phyloP scores from a whole-genome alignment of 768 basidiomycete genomes.

The Lentinula guzmanii region DNA sequence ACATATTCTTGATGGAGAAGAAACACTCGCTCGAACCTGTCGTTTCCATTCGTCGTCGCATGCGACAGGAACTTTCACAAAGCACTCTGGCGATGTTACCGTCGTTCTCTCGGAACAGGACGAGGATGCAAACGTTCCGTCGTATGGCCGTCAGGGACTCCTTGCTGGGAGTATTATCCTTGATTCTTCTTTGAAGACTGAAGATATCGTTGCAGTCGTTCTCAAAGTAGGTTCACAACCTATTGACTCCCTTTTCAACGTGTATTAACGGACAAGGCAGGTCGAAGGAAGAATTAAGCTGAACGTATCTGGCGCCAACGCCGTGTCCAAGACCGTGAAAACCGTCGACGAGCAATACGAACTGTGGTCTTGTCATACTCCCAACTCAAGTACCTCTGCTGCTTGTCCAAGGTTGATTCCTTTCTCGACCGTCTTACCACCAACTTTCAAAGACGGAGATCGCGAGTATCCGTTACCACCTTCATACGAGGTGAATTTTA shows the following conservation, averaged over 20 bases:
- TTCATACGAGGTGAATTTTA: slow-evolving; percentile 6
- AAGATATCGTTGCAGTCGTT: not conserved
- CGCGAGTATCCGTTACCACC: slow-evolving; percentile 4
- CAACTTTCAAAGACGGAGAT: slow-evolving; percentile 4
- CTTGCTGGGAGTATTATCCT: not conserved
- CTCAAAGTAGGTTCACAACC: not conserved
- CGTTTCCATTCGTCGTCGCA: not conserved
- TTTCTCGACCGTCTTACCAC: slow-evolving; percentile 1
- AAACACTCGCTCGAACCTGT: slow-evolving; percentile 1
- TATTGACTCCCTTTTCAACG: not conserved
- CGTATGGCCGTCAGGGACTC: not conserved
- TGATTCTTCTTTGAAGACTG: not conserved
- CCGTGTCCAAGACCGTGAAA: not conserved
- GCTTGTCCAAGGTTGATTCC: not conserved
- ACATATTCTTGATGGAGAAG: not conserved
- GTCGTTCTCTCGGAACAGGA: slow-evolving; percentile 3
- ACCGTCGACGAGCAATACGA: not conserved
- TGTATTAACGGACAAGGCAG: not conserved
- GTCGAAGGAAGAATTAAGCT: slow-evolving; percentile 4
- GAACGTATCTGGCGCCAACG: not conserved
- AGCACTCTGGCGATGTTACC: not conserved
- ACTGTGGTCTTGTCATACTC: not conserved
- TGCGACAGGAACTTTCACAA: slow-evolving; percentile 5
- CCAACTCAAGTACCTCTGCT: not conserved
- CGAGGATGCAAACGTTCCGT: not conserved